These are phyloP conservation scores for Eucalyptus erythrocorys DNA, from an alignment of 345 rosid species.

Conservation along the genomic window DNA sequence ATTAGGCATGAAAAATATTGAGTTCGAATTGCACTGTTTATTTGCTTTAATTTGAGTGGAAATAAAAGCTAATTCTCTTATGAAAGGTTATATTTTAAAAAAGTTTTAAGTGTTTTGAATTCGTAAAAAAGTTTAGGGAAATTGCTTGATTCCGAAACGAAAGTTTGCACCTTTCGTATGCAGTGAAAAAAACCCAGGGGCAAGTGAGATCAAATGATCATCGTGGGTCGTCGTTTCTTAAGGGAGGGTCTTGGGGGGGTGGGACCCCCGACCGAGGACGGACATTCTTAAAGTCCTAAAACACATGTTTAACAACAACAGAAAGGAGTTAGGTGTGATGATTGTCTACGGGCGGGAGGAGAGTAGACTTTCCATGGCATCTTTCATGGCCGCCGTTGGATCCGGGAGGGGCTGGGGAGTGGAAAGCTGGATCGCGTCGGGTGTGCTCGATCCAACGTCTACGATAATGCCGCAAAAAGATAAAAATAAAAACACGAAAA, in stretches of 20 bases:
- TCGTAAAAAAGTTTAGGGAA: accelerated
- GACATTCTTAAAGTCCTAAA: background rate
- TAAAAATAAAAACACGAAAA: too few species aligned
- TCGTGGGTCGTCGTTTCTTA: background rate
- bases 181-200: background rate
- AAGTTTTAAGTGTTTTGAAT: background rate
- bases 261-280: background rate
- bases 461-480: background rate
- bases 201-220: background rate
- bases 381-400: background rate
- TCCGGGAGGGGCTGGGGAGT: background rate
- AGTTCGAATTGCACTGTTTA: background rate
- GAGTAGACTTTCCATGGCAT: too few species aligned
- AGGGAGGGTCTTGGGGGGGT: background rate
- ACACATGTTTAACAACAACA: background rate
- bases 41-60: background rate
- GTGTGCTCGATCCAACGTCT: background rate
- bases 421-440: accelerated
- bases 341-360: background rate
- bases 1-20: too few species aligned
- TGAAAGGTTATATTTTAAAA: accelerated
- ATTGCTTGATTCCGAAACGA: background rate
- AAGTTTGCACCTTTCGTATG: background rate
- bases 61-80: background rate
- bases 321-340: background rate